These are phyloP conservation scores for Thraustochytrium striatum DNA, from an alignment of 352 stramenopile species.

Conservation along the genomic window DNA sequence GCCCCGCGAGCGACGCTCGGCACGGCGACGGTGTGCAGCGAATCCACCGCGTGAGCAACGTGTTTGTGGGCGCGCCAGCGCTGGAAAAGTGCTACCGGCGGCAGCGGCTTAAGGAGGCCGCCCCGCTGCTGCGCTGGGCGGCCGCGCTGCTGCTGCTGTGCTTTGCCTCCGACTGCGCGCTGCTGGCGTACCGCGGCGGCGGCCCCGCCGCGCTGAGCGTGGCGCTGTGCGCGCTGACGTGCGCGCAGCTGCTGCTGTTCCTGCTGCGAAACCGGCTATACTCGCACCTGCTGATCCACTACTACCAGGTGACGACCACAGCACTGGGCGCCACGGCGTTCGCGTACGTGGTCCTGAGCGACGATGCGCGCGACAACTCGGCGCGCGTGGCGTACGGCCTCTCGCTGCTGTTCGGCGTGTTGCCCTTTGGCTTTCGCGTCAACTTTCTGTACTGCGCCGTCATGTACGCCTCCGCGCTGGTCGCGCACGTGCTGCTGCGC, in stretches of 20 bases:
- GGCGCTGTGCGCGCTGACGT: conserved; percentile 23
- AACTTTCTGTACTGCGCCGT: conserved; percentile 27
- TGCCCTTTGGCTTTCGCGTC: conserved; percentile 44
- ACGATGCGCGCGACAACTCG: conserved; percentile 25
- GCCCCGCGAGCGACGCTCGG: background rate
- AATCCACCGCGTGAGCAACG: conserved; percentile 33
- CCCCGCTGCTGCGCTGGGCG: conserved; percentile 31
- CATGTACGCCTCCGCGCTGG: conserved; percentile 24
- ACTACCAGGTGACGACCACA: conserved; percentile 43
- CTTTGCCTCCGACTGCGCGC: conserved; percentile 23
- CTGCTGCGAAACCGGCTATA: conserved; percentile 40
- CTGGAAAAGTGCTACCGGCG: conserved; percentile 27
- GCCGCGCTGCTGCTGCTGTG: conserved; percentile 9
- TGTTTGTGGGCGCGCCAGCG: conserved; percentile 7
- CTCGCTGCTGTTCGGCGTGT: conserved; percentile 31
- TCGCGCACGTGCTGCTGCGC: conserved; percentile 15
- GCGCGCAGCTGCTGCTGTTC: conserved; percentile 37
- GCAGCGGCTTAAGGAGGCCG: conserved; percentile 19
- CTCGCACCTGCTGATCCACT: conserved; percentile 44
- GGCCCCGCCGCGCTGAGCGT: conserved; percentile 4
- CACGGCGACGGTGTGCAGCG: background rate
- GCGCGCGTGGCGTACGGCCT: conserved; percentile 45
- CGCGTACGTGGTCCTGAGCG: conserved; percentile 44
- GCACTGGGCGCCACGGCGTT: conserved; percentile 18
- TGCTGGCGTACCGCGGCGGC: background rate